phyloP scores from a whole-genome alignment of 768 basidiomycete species.

The Strobilomyces echinocephalus region DNA sequence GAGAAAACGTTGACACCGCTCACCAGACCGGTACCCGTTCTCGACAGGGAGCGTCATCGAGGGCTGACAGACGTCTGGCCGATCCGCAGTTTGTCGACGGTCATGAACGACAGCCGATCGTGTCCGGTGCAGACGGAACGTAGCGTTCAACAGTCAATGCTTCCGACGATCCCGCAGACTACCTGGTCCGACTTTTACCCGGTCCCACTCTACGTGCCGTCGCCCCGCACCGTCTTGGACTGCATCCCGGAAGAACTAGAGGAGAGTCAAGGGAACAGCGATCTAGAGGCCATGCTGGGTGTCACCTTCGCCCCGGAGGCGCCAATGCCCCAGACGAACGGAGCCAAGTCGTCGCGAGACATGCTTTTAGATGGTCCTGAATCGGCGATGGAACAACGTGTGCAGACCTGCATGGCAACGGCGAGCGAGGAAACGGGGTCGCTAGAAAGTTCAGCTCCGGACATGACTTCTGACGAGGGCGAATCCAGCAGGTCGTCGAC shows the following conservation, averaged over 20 bases:
- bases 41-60: slow-evolving; percentile 12
- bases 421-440: slow-evolving; percentile 16
- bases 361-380: background rate
- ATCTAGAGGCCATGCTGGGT: slow-evolving; percentile 10
- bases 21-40: slow-evolving; percentile 11
- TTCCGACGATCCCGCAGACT: slow-evolving; percentile 11
- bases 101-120: slow-evolving; percentile 6
- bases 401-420: background rate
- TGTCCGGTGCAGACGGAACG: slow-evolving; percentile 1
- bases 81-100: slow-evolving; percentile 16
- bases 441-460: slow-evolving; percentile 19
- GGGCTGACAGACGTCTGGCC: slow-evolving; percentile 20
- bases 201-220: slow-evolving; percentile 14
- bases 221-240: slow-evolving; percentile 17
- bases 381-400: background rate
- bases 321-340: background rate
- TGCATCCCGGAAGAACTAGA: slow-evolving; percentile 31
- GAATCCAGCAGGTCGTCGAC: slow-evolving; percentile 23
- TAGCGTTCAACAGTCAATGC: background rate
- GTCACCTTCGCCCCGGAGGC: slow-evolving; percentile 6
- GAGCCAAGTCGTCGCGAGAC: background rate
- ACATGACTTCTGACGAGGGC: slow-evolving; percentile 22
- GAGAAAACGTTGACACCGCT: slow-evolving; percentile 14
- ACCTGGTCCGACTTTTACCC: slow-evolving; percentile 31
- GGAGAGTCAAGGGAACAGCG: slow-evolving; percentile 20